These are phyloP conservation scores for Tausonia pullulans DNA, from an alignment of 1,284 basidiomycete genomes.

Conservation along the genomic window DNA sequence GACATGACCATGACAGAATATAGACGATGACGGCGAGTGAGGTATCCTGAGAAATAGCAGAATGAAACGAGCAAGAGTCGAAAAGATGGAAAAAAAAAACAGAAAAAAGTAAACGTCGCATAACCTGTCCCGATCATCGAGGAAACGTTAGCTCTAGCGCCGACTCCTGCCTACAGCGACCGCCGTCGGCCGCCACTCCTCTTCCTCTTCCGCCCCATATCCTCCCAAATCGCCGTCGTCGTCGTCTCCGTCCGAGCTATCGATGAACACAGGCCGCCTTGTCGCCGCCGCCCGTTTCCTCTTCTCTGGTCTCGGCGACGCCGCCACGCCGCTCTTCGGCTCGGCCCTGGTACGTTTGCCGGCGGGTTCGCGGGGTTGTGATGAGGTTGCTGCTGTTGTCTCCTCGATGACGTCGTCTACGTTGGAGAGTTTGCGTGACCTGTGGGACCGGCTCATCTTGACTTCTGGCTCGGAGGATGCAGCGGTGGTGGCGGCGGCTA, in stretches of 20 bases:
- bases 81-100: too few relatives aligned
- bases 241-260: neutral
- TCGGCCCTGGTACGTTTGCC: neutral
- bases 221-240: slow-evolving; percentile 13
- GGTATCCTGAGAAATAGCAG: too few relatives aligned
- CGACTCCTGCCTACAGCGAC: neutral
- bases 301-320: neutral
- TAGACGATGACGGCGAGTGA: too few relatives aligned
- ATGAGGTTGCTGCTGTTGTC: neutral
- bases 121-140: too few relatives aligned
- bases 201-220: neutral
- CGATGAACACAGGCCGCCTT: neutral
- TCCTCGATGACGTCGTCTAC: neutral
- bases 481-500: too few relatives aligned
- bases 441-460: neutral
- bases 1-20: too few relatives aligned
- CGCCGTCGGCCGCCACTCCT: slow-evolving; percentile 1
- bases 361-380: too few relatives aligned
- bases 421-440: neutral
- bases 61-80: too few relatives aligned
- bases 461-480: too few relatives aligned
- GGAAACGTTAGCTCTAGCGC: too few relatives aligned
- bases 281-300: neutral
- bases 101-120: too few relatives aligned
- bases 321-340: neutral